Base-by-base conservation (phyloP, 2,329 filamentous ascomycete species). In the Thielaviopsis ethacetica region DNA sequence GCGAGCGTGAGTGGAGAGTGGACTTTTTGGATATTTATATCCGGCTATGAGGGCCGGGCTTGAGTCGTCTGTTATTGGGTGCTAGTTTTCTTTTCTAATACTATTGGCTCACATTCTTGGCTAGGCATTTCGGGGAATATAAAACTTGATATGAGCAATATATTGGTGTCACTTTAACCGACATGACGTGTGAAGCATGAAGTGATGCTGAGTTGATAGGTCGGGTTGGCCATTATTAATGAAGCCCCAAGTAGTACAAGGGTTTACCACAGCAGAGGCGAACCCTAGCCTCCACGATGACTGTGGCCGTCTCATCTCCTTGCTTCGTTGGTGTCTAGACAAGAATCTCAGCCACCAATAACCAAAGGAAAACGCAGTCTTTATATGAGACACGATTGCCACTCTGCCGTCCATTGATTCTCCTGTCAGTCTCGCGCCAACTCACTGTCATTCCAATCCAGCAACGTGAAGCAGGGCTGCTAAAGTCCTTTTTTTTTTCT, bases 1-100 rank as follows among this genome's bases (percentile, higher is more conserved):
- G 90, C 3, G 82, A 82, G 70, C 82, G 86, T 66, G 91, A 96
- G 70, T 95, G 91, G 88, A 81, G 86, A 65, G 80, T 98, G 63
- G 89, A 91, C 60, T 96, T 91, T 70, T 79, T 98, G 71, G 90
- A 95, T 70, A 81, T 97, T 30, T 84, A 91, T 65, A 82, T 97
- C 57, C 77, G 88, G 63, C 73, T 95, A 63, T 93, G 66, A 75
- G 49, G 19, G 49, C 13, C 5, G 19, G 9, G 22, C 19, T n/a
- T 21, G 49, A 5, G 19, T 10, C 21, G 22, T 19, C 2, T 5
- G 49, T 24, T 10, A n/a, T 21, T 21, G 49, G 49, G 21, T 12
- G 19, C 9, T 22, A 3, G n/a, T 51, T 51, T 51, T 22, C 9
- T 51, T 51, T 13, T 21, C 9, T 27, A 21, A 21, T 21, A 10